Base-by-base conservation (phyloP, 176 grass and related monocot genomes). In the Olyra latifolia region DNA sequence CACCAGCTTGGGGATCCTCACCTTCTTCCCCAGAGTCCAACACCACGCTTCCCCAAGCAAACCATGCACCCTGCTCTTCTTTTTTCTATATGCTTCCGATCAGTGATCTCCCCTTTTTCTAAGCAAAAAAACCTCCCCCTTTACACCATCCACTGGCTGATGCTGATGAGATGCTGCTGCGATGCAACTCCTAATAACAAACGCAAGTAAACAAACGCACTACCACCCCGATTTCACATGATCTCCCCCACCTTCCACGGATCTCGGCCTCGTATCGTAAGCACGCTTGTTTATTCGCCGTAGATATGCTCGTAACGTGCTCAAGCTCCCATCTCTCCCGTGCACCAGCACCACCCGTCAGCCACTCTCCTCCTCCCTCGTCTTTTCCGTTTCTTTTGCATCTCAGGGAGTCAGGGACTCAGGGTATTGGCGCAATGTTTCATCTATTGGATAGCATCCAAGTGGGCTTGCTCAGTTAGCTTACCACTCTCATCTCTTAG, bases 1-100 rank as follows among this genome's bases (percentile, higher is more conserved):
- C 68, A 75, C 77, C 57, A 10, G 62, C 87, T 53, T 59, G 24
- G 77, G 87, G 82, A 89, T 85, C 87, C 55, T 69, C 82, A 76
- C 64, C 76, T 85, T 76, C 82, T 38, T 30, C 55, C 30, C 25
- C 72, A 75, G 19, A 89, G 32, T 68, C 44, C 80, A 46, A 49
- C 0, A 8, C 49, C 58, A 25, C 46, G 15, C 23, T 78, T 78
- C 57, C 68, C 75, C 44, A 84, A 23, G 81, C 7, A 74, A 81
- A 64, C 77, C 42, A 53, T 4, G 32, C 32, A 58, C 43, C 50
- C 16, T 5, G 30, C 32, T 35, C 32, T 35, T 35, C 32, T 35
- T 35, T 56, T 62, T 88, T 54, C 20, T 71, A 38, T 76, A 35
- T 2, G 57, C 56, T 44, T 47, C 22, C 25, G 22, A 47, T n/a